A percentile compares a stretch with the other conserved stretches of the same genome.
These are phyloP conservation scores for Schizophyllum commune DNA, from an alignment of 1,284 basidiomycete species.

Conservation along the genomic window DNA sequence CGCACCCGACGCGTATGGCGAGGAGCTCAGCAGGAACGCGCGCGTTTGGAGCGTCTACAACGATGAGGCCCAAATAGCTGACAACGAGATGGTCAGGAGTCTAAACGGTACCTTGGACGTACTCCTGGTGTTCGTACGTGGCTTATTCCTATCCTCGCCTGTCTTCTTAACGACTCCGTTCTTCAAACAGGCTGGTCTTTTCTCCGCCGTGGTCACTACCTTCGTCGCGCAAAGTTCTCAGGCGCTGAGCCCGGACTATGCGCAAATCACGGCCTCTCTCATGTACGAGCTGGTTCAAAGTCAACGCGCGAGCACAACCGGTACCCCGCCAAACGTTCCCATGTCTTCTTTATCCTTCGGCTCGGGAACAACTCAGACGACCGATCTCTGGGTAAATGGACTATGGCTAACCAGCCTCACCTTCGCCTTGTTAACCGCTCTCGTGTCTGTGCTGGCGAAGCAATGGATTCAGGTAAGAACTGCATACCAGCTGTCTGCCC, in stretches of 20 bases:
- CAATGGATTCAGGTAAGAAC: constrained; percentile 4
- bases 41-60: constrained; percentile 1
- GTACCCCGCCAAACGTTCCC: constrained; percentile 2
- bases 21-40: not conserved
- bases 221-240: constrained; percentile 12
- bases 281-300: constrained; percentile 5
- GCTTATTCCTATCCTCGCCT: too few species aligned
- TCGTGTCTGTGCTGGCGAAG: constrained; percentile 5
- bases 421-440: constrained; percentile 2
- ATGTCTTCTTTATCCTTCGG: not conserved
- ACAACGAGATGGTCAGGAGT: not conserved
- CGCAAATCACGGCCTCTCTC: constrained; percentile 2
- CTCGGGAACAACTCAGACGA: not conserved
- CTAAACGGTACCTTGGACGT: not conserved
- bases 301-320: constrained; percentile 6
- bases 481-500: not conserved
- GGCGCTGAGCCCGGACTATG: constrained; percentile 4
- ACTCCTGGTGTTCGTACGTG: not conserved
- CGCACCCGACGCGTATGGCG: constrained; percentile 2
- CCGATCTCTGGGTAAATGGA: constrained; percentile 10
- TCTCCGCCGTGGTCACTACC: constrained; percentile 12
- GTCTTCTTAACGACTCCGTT: too few species aligned
- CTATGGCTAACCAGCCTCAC: constrained; percentile 9
- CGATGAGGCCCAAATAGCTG: not conserved
- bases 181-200: constrained; percentile 8